A percentile compares a stretch with the other conserved stretches of the same genome.
Conservation (phyloP, 768 basidiomycete genomes). For the Kwoniella dejecticola region DNA sequence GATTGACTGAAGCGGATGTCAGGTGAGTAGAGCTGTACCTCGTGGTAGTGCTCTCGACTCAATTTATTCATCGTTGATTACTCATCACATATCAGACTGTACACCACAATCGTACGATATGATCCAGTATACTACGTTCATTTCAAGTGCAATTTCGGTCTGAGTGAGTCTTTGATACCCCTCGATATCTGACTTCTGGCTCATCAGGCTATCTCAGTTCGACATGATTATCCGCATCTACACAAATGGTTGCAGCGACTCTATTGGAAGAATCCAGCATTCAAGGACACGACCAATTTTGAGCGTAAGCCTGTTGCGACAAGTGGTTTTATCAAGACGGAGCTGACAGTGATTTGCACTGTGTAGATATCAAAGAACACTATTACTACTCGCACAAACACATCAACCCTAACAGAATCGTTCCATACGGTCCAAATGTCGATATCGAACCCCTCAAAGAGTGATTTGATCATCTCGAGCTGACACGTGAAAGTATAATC, state of each 20-base stretch:
- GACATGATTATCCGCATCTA: conserved; percentile 81
- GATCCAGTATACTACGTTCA: conserved; percentile 75
- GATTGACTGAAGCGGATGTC: conserved; percentile 66
- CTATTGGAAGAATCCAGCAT: conserved; percentile 88
- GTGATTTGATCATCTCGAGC: background rate
- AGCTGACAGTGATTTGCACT: background rate
- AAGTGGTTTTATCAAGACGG: too few relatives aligned
- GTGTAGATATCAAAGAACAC: conserved; percentile 54
- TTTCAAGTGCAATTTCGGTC: conserved; percentile 90
- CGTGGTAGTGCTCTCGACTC: background rate
- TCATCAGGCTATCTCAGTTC: conserved; percentile 57
- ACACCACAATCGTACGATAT: conserved; percentile 79
- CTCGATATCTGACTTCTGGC: background rate
- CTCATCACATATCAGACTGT: conserved; percentile 64
- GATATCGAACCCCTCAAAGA: conserved; percentile 63
- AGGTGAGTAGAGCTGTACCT: conserved; percentile 36
- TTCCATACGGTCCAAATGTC: conserved; percentile 73
- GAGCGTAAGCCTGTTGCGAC: conserved; percentile 60
- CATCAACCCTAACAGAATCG: conserved; percentile 77
- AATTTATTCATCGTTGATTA: background rate
- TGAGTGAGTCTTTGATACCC: conserved; percentile 39
- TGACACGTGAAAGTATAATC: background rate
- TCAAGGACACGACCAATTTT: conserved; percentile 84
- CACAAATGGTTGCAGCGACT: conserved; percentile 78
- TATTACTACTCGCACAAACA: conserved; percentile 58